Base-by-base conservation (phyloP, 257 asterid genomes). In the Przewalskia tangutica region DNA sequence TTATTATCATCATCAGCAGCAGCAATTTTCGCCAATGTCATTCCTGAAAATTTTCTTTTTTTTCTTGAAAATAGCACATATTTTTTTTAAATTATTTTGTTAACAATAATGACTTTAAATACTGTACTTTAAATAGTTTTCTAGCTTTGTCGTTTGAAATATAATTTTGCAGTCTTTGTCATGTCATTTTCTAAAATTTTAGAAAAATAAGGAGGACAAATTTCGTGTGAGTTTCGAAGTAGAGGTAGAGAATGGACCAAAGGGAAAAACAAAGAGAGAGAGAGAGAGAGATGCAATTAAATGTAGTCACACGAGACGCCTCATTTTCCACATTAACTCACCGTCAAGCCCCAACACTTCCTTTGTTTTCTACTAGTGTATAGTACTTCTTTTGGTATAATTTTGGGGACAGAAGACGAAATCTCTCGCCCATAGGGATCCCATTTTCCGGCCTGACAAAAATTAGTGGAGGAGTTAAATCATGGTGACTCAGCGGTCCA, bases 271-370 rank as follows among this genome's bases (percentile, higher is more conserved):
- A 20, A n/a, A 16, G 42, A 65, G 14, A 27, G 32, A 16, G 42
- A 65, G 14, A 27, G 32, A 27, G 32, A 46, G 20, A 48, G 12
- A 7, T 71, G 59, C 42, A 73, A 73, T 73, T 73, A 73, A 73
- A 48, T 48, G 20, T 55, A 70, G 8, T 73, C 81, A 62, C 82
- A 32, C 53, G 68, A 84, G 59, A 80, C 18, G 77, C 71, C 60
- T 80, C 78, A 62, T 59, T 70, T 23, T 12, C 51, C 77, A 42
- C 79, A 71, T 46, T 71, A 46, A 71, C 18, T 46, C 32, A 71
- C 58, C 20, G 79, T 48, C 77, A 68, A 68, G n/a, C 17, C 36
- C 77, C 36, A 44, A 70, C 32, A 1, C 32, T 27, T 27, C 32
- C 32, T 27, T 27, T 27, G 32, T 27, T 27, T 27, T 27, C 32